Base-by-base conservation (phyloP, 192 early-diverging fungal species). In the Coemansia sp. region DNA sequence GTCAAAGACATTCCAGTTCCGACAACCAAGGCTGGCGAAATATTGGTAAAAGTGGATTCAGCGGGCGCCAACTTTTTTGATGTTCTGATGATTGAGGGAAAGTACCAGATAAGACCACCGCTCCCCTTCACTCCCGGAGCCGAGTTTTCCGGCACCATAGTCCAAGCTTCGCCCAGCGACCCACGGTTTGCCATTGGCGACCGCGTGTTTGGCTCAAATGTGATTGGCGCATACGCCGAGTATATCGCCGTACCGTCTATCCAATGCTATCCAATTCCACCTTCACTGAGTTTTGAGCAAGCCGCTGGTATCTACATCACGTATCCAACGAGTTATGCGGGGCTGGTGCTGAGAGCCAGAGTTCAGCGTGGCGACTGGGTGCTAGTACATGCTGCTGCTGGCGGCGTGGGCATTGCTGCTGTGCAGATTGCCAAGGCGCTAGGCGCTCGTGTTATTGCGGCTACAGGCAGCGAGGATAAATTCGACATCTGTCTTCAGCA, bases 351-450 rank as follows among this genome's bases (percentile, higher is more conserved):
- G 15, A 87, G 92, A 39, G 91, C 85, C 1, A 70, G 84, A 14
- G 63, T 94, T 25, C 68, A 86, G 60, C 41, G 46, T 2, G 88
- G 84, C 32, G 93, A 98, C 63, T 87, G 87, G 72, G 91, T 94
- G 42, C 82, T 98, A 47, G 87, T 96, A 31, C 96, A 98, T 76
- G 96, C 93, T 7, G 96, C 90, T 6, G 96, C 94, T 15, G 90
- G 89, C 31, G 94, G 93, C 42, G 94, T 98, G 2, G 94, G 96
- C 17, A 79, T 92, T 17, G 91, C 89, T 15, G 94, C 94, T 0
- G 90, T 98, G 41, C 96, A 98, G 73, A 89, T 98, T 36, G 94
- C 95, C 29, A 92, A 91, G 71, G 74, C 83, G 1, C 62, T 91
- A n/a, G 90, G 90, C 0, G 90, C 89, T 9, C 82, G 73, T 7